A percentile compares a stretch with the other conserved stretches of the same genome.
Evolutionary conservation across 306 rosid genomes (phyloP).

Genomic region (Cucumis hystrix): DNA sequence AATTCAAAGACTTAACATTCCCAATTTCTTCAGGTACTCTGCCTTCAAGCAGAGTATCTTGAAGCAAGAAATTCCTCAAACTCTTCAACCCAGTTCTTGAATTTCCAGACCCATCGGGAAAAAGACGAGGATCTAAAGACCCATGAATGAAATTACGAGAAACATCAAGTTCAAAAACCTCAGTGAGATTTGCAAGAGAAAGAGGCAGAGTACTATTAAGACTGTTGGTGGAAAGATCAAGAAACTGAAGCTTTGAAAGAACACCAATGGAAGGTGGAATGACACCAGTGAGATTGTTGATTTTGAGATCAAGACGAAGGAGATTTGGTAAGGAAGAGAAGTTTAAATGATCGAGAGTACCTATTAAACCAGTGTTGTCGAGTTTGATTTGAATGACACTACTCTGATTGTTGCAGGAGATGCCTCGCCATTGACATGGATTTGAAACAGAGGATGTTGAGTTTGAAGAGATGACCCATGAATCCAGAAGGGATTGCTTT

Average conservation of each 20-base stretch:
- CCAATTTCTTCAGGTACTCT: slow-evolving; percentile 42
- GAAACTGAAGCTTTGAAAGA: slow-evolving; percentile 32
- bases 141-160: slow-evolving; percentile 38
- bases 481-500: slow-evolving; percentile 17
- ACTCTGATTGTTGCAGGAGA: slow-evolving; percentile 26
- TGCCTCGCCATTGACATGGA: slow-evolving; percentile 46
- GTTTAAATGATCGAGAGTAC: slow-evolving; percentile 35
- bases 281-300: slow-evolving; percentile 25
- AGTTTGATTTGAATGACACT: slow-evolving; percentile 21
- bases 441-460: slow-evolving; percentile 10
- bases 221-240: slow-evolving; percentile 38
- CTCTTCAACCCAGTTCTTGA: slow-evolving; percentile 26
- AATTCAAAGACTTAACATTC: slow-evolving; percentile 19
- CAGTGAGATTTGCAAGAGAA: slow-evolving; percentile 40
- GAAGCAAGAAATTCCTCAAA: slow-evolving; percentile 28
- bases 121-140: slow-evolving; percentile 24
- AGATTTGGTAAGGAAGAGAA: slow-evolving; percentile 41
- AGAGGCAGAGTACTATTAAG: slow-evolving; percentile 37
- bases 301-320: slow-evolving; percentile 38
- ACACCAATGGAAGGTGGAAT: slow-evolving; percentile 36
- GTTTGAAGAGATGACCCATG: slow-evolving; percentile 21
- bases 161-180: slow-evolving; percentile 36
- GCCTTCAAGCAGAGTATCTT: slow-evolving; percentile 25
- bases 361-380: slow-evolving; percentile 25
- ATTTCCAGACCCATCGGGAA: slow-evolving; percentile 19